Evolutionary conservation across 768 basidiomycete genomes (phyloP), one percentile per base, ranked within the genome.

Genomic region (Mycena floridula): DNA sequence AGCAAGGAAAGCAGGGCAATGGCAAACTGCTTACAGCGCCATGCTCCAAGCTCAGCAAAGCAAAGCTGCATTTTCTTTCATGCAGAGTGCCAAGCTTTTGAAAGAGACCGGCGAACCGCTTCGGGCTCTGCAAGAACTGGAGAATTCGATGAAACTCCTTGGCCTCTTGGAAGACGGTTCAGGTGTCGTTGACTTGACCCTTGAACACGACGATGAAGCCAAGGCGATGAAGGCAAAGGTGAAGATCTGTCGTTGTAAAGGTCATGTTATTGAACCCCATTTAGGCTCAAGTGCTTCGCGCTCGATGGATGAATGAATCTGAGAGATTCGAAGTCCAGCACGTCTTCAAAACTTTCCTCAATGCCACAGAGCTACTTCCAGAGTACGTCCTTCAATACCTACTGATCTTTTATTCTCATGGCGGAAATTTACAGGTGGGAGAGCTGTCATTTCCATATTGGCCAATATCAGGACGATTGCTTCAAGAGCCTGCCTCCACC

Each of bases 1-100:
- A 45, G 96, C 96, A 25, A 73, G 96, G 25, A 99, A 97, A 59
- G 89, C 93, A 3, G 87, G 90, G 0, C 93, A 98, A 59, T 84
- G 81, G 72, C 95, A 97, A 66, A 97, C 95, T 0, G 92, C 96
- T 2, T 99, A 98, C 59, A 96, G 89, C 56, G 93, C 96, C 5
- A 80, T 88, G 50, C 73, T 99, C 0, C 96, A 99, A 63, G 91
- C 93, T 0, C 77, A 82, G 45, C 83, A 89, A 55, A 72, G 70
- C 50, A 72, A 79, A 18, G 76, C 81, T 1, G 74, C 76, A 0
- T 92, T 85, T 57, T 78, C 84, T 15, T 96, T 94, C 64, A 73
- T 97, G 40, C 89, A 98, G 59, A 91, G 84, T 55, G 89, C 90
- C 1, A 97, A 91, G 59, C 76, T 98, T 4, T 66, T 88, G 47